Conservation (phyloP, 1,284 basidiomycete genomes). For the Cystobasidium sp. region DNA sequence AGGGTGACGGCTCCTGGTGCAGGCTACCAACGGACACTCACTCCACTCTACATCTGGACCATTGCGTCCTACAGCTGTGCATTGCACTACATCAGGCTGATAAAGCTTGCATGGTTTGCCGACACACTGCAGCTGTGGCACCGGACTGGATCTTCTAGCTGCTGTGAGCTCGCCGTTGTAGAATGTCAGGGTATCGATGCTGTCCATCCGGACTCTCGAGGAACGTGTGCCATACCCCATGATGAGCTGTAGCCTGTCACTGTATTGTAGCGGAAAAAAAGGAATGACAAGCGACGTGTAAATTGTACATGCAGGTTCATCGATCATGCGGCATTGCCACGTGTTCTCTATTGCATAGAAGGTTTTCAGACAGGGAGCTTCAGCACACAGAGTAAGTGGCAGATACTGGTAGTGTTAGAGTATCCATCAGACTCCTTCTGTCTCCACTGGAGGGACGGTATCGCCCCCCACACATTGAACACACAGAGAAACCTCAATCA, state of each 20-base stretch:
- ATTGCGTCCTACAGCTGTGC: constrained; percentile 73
- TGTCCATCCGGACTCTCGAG: constrained; percentile 65
- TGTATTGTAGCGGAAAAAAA: too few relatives aligned
- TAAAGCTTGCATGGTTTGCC: constrained; percentile 76
- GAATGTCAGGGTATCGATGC: constrained; percentile 77
- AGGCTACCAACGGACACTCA: constrained; percentile 53
- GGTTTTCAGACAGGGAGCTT: neutral
- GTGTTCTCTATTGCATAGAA: neutral
- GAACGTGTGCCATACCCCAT: constrained; percentile 41
- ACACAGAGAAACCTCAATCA: neutral
- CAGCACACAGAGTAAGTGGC: neutral
- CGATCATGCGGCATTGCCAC: too few relatives aligned
- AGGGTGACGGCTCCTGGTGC: neutral
- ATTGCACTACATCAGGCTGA: constrained; percentile 83
- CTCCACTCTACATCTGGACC: constrained; percentile 83
- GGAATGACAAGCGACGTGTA: neutral
- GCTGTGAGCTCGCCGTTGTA: constrained; percentile 71
- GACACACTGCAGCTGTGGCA: constrained; percentile 78
- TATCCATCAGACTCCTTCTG: too few relatives aligned
- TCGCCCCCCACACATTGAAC: too few relatives aligned
- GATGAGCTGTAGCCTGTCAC: neutral
- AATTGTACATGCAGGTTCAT: neutral
- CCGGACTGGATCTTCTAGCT: constrained; percentile 68
- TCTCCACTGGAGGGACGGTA: too few relatives aligned
- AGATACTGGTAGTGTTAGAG: too few relatives aligned